Percentiles rank a stretch among this genome's conserved stretches.
These are phyloP conservation scores for Candida sojae DNA, from an alignment of 1,139 yeast species.

Conservation along the genomic window DNA sequence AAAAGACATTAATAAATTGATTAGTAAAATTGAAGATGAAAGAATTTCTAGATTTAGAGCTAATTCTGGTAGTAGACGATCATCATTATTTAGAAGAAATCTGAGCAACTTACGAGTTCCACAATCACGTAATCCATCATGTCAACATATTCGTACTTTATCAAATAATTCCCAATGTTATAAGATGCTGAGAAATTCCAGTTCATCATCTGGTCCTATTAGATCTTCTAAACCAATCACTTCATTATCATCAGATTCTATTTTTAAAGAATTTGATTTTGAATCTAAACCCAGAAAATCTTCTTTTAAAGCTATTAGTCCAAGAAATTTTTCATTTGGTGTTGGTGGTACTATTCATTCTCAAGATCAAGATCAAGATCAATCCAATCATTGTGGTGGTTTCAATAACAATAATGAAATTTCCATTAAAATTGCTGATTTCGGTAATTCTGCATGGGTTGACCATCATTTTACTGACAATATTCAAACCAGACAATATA, in stretches of 20 bases:
- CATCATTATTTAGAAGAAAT: slow-evolving; percentile 9
- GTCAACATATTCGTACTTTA: slow-evolving; percentile 11
- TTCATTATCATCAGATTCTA: slow-evolving; percentile 20
- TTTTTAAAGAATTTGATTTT: slow-evolving; percentile 20
- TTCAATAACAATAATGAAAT: slow-evolving; percentile 6
- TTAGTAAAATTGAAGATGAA: slow-evolving; percentile 35
- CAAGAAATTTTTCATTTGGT: slow-evolving; percentile 8
- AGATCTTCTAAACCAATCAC: slow-evolving; percentile 33
- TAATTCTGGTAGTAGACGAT: slow-evolving; percentile 9
- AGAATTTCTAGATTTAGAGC: slow-evolving; percentile 19
- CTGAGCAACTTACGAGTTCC: slow-evolving; percentile 4
- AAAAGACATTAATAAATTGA: slow-evolving; percentile 38
- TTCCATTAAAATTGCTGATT: slow-evolving; percentile 67
- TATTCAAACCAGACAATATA: slow-evolving; percentile 83
- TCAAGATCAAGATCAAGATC: not conserved
- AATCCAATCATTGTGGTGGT: not conserved
- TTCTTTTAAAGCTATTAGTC: slow-evolving; percentile 12
- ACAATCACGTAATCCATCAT: slow-evolving; percentile 1
- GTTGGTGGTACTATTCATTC: not conserved
- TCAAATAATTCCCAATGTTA: slow-evolving; percentile 16
- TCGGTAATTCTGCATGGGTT: slow-evolving; percentile 84
- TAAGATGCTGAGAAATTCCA: slow-evolving; percentile 26
- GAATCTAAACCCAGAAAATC: slow-evolving; percentile 7
- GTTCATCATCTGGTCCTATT: slow-evolving; percentile 21
- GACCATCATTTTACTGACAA: slow-evolving; percentile 77